These are phyloP conservation scores for Aspergillus indologenus DNA, from an alignment of 495 filamentous ascomycete genomes.

Conservation along the genomic window DNA sequence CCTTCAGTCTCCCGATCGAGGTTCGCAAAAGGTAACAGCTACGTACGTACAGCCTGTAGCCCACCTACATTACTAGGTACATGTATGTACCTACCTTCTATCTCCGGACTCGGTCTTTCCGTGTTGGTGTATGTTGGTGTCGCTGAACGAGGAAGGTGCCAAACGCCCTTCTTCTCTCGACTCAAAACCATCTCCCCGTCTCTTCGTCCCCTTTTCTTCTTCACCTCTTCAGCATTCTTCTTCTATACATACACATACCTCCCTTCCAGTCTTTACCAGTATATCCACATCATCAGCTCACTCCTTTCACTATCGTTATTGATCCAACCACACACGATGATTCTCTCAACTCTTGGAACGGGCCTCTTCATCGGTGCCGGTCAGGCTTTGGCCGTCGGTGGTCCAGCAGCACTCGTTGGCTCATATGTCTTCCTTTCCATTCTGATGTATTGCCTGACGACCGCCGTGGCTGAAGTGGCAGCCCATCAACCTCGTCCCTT, in stretches of 20 bases:
- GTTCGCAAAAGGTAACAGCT: no score
- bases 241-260: background rate
- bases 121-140: no score
- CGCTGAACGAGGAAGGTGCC: background rate
- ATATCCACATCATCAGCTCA: background rate
- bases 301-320: background rate
- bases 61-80: background rate
- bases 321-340: slow-evolving; percentile 21
- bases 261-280: background rate
- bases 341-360: slow-evolving; percentile 38
- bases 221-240: background rate
- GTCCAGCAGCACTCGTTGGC: slow-evolving; percentile 38
- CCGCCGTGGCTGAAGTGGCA: slow-evolving; percentile 60
- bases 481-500: slow-evolving; percentile 53
- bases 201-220: background rate
- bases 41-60: background rate
- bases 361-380: slow-evolving; percentile 41
- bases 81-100: no score
- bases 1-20: background rate
- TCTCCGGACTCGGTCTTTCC: no score
- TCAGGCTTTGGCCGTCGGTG: slow-evolving; percentile 39
- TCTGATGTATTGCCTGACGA: slow-evolving; percentile 59
- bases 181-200: background rate
- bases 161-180: background rate
- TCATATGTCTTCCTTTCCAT: slow-evolving; percentile 48